Base-by-base conservation (phyloP, 352 stramenopile species). In the Albugo laibachii region DNA sequence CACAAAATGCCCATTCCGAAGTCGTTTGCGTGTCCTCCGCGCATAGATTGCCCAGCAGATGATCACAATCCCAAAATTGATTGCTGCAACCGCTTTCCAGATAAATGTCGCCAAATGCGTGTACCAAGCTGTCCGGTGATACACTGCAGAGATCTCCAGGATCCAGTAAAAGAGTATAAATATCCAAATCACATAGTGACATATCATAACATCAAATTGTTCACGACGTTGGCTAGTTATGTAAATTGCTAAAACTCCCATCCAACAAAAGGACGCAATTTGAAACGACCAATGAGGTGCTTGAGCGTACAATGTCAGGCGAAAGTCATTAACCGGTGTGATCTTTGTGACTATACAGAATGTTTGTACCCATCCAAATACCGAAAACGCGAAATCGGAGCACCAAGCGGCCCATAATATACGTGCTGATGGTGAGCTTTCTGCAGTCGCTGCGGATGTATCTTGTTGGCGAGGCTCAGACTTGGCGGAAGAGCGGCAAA, bases 241-340 rank as follows among this genome's bases (percentile, higher is more conserved):
- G 58, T 89, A 89, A 16, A 87, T 43, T 1, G 63, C 74, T 21
- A 89, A 58, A 20, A 64, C 69, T 13, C 62, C 68, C 40, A 86
- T 74, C 77, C 77, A 89, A 37, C 69, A 79, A 44, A 87, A 87
- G 40, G 69, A 80, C 16, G 77, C 68, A 24, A 89, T 60, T 52
- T 89, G 67, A n/a, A 62, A 68, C 52, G 64, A 69, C 71, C 73
- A 83, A 38, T 87, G 77, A 15, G 77, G 77, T 2, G 38, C 38
- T 24, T 43, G 38, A 3, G 38, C 38, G 38, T 24, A 43, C 16
- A 43, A 43, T 43, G 16, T 43, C 20, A 24, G 38, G 8, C 16
- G 38, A 19, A 24, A 24, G 38, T 24, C 16, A 43, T 24, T 24
- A 8, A 43, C 20, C 3, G 24, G 24, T 24, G 16, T 43, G 16